phyloP scores from a whole-genome alignment of 257 asterid species.

The Echium plantagineum region DNA sequence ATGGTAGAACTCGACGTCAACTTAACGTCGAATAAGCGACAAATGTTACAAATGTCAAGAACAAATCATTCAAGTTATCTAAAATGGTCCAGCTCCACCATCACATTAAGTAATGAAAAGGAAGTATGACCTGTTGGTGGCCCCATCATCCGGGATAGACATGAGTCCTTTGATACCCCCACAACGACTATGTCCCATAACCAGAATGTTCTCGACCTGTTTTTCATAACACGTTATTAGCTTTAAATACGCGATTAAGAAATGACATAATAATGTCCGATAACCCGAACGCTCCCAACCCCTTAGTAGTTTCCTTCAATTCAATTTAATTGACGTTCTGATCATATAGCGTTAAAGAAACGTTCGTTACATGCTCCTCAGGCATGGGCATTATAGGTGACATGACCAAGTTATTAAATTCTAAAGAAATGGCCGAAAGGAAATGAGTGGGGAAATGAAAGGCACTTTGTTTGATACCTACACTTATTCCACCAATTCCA shows the following conservation, averaged over 20 bases:
- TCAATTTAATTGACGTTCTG: too few relatives aligned
- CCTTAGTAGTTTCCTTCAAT: too few relatives aligned
- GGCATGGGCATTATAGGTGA: background rate
- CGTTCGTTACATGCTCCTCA: background rate
- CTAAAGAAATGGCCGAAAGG: background rate
- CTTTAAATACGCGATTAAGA: background rate
- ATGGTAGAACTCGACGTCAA: too few relatives aligned
- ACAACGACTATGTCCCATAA: constrained; percentile 87
- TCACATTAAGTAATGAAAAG: background rate
- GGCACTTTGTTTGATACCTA: background rate
- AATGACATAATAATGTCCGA: background rate
- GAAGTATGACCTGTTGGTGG: constrained; percentile 38
- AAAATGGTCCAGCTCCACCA: background rate
- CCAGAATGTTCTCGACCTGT: constrained; percentile 81
- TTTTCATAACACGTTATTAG: background rate
- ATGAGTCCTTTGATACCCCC: constrained; percentile 91
- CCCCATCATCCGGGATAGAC: constrained; percentile 82
- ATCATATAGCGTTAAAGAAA: background rate
- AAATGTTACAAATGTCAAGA: background rate
- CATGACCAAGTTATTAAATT: background rate
- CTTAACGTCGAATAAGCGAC: background rate
- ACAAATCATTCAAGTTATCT: background rate
- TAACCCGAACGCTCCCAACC: too few relatives aligned
- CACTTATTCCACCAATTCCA: constrained; percentile 15
- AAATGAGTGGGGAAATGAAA: background rate